Evolutionary conservation across 208 protist genomes (phyloP), one percentile per base, ranked within the genome.

Genomic region (Leishmania turanica): DNA sequence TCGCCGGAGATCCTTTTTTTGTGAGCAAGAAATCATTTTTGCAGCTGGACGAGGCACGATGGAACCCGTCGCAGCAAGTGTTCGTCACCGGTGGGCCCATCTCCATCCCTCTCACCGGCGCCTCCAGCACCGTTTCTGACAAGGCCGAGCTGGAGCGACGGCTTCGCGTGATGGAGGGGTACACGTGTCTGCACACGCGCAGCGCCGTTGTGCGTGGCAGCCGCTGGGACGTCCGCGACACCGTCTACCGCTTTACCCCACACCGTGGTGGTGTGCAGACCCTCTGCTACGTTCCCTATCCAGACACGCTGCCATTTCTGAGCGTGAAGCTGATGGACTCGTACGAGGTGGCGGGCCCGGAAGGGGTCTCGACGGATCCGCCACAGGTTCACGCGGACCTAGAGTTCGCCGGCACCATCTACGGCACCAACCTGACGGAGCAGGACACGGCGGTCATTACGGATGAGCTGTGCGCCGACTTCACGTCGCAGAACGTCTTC

Each of bases 361-460:
- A 96, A 75, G 90, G 90, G 47, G 81, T 93, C 68, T 93, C 89
- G 24, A 96, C 89, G 5, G 92, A 96, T 66, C 92, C 92, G 13
- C 89, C 86, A 34, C 90, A 93, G 83, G 86, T 94, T 68, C 89
- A 89, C 78, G 85, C 89, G 7, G 89, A 91, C 68, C 66, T 89
- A n/a, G 92, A 96, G 87, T 96, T 94, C 78, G 90, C 81, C 21
- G 92, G 90, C 31, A 93, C 88, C 66, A 89, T 96, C 56, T 96
- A 92, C 75, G 92, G 92, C 82, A 94, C 90, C 5, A 93, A 96
- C 84, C 84, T 96, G 66, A 91, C 90, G 8, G 89, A 93, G 78
- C 84, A 79, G 68, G 92, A 96, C 87, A 92, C 88, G 19, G 88
- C 87, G 5, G 87, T 94, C 77, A 94, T 96, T 75, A 94, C 92